These are phyloP conservation scores for Albatrellus ellisii DNA, from an alignment of 768 basidiomycete genomes.

Conservation along the genomic window DNA sequence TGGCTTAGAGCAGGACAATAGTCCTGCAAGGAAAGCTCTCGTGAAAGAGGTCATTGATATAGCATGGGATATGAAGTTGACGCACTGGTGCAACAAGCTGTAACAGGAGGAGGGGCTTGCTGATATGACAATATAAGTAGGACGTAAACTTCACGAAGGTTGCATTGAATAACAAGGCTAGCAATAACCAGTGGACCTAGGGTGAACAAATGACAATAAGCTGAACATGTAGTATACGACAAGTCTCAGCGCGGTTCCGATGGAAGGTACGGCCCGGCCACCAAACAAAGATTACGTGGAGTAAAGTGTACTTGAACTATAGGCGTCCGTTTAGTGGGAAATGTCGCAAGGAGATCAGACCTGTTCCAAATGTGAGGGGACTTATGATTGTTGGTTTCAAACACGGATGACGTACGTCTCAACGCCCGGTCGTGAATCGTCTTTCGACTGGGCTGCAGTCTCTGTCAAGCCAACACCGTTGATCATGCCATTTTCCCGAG, in stretches of 20 bases:
- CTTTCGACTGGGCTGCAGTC: slow-evolving; percentile 10
- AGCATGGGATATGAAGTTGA: background rate
- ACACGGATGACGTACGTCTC: slow-evolving; percentile 51
- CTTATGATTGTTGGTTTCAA: background rate
- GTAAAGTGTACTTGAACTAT: slow-evolving; percentile 90
- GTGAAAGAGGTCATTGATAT: background rate
- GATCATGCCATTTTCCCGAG: slow-evolving; percentile 40
- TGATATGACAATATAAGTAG: too few relatives aligned
- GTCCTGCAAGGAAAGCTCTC: background rate
- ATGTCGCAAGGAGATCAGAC: slow-evolving; percentile 76
- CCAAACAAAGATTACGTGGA: slow-evolving; percentile 84
- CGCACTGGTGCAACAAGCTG: too few relatives aligned
- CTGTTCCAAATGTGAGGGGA: slow-evolving; percentile 26
- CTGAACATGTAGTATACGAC: background rate
- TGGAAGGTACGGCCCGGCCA: slow-evolving; percentile 62
- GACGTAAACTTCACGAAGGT: too few relatives aligned
- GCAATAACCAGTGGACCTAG: too few relatives aligned
- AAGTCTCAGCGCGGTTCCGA: slow-evolving; percentile 26
- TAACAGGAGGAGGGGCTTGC: too few relatives aligned
- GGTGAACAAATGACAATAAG: too few relatives aligned
- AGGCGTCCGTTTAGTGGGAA: slow-evolving; percentile 93
- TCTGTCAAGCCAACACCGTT: slow-evolving; percentile 15
- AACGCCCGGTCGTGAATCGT: slow-evolving; percentile 33
- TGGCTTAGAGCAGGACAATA: background rate
- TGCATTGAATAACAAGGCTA: too few relatives aligned